These are phyloP conservation scores for Russula emetica DNA, from an alignment of 768 basidiomycete species.

Conservation along the genomic window DNA sequence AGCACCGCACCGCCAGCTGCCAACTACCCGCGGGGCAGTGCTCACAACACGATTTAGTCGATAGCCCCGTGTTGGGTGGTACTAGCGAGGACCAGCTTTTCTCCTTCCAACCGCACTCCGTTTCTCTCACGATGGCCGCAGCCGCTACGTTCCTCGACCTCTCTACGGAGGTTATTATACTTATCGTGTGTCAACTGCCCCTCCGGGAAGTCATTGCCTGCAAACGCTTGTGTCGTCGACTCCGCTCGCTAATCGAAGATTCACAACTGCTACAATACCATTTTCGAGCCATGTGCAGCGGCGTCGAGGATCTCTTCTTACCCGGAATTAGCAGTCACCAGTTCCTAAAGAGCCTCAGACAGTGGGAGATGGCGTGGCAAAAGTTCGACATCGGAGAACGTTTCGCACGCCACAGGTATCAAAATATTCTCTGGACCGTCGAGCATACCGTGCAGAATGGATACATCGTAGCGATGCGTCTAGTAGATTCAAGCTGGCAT, in stretches of 20 bases:
- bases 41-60: neutral
- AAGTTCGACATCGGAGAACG: constrained; percentile 20
- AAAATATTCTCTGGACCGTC: constrained; percentile 23
- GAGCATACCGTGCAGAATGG: constrained; percentile 21
- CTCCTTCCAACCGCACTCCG: neutral
- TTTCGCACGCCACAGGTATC: constrained; percentile 20
- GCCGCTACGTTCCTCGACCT: constrained; percentile 2
- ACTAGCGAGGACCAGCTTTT: neutral
- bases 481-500: constrained; percentile 22
- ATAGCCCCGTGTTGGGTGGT: neutral
- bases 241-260: constrained; percentile 6
- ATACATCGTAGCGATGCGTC: constrained; percentile 20
- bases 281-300: constrained; percentile 16
- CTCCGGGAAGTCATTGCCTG: constrained; percentile 15
- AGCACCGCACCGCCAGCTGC: constrained; percentile 1
- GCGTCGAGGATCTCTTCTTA: constrained; percentile 15
- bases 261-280: constrained; percentile 19
- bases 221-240: constrained; percentile 16
- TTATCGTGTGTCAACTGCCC: constrained; percentile 11
- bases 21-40: neutral
- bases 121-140: constrained; percentile 1
- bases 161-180: constrained; percentile 13
- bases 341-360: constrained; percentile 12
- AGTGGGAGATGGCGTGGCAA: constrained; percentile 23
- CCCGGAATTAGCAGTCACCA: constrained; percentile 17